phyloP scores from a whole-genome alignment of 164 flowering plant species.

The Aristolochia fimbriata region DNA sequence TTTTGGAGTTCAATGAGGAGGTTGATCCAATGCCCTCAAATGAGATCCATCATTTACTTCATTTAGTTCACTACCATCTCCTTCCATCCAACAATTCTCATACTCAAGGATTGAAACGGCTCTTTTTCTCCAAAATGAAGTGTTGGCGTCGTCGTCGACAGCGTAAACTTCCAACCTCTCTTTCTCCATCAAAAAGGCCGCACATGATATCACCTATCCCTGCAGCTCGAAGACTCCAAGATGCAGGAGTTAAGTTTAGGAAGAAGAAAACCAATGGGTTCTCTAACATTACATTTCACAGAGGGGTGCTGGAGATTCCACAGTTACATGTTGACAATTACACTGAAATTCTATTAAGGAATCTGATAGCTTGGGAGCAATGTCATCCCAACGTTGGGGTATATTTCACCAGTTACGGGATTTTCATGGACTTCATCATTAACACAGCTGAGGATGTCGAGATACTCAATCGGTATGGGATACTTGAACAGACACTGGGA shows the following conservation, averaged over 20 bases:
- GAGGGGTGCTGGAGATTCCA: slow-evolving; percentile 5
- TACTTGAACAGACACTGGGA: not conserved
- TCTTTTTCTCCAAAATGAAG: not conserved
- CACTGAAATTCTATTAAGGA: slow-evolving; percentile 1
- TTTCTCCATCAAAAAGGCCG: not conserved
- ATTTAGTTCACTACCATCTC: not conserved
- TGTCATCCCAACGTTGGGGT: not conserved
- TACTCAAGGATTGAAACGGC: not conserved
- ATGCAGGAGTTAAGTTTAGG: slow-evolving; percentile 6
- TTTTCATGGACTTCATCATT: slow-evolving; percentile 7
- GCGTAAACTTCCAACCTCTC: not conserved
- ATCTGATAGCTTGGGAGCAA: slow-evolving; percentile 5
- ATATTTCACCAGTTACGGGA: slow-evolving; percentile 3
- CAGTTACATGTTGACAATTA: not conserved
- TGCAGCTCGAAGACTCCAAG: not conserved
- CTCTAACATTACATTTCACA: not conserved
- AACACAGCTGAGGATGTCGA: slow-evolving; percentile 1
- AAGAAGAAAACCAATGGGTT: not conserved
- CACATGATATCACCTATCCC: not conserved
- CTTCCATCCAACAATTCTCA: not conserved
- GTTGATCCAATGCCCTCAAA: not conserved
- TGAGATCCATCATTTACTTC: not conserved
- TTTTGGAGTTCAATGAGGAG: not conserved
- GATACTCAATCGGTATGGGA: not conserved
- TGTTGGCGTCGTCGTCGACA: not conserved